These are phyloP conservation scores for Chrysosporium queenslandicum DNA, from an alignment of 2,329 filamentous ascomycete species.

Conservation along the genomic window DNA sequence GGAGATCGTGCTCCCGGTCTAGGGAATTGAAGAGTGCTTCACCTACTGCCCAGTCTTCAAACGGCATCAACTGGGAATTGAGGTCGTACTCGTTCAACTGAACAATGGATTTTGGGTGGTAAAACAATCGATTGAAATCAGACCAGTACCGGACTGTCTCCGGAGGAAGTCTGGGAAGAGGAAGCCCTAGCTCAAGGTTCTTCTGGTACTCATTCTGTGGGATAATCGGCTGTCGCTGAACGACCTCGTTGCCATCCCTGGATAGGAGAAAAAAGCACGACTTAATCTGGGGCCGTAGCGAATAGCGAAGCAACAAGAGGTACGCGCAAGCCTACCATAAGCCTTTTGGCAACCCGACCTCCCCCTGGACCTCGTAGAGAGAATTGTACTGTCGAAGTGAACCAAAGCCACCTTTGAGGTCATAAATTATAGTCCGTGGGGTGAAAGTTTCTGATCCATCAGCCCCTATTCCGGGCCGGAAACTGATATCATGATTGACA, in stretches of 20 bases:
- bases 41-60: slow-evolving; percentile 64
- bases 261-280: neutral
- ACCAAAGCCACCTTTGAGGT: slow-evolving; percentile 88
- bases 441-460: slow-evolving; percentile 88
- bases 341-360: slow-evolving; percentile 28
- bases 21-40: slow-evolving; percentile 63
- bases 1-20: slow-evolving; percentile 70
- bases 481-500: slow-evolving; percentile 78
- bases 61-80: slow-evolving; percentile 68
- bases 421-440: slow-evolving; percentile 84
- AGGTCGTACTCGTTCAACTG: slow-evolving; percentile 83
- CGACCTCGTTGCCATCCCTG: slow-evolving; percentile 56
- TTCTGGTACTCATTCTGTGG: slow-evolving; percentile 64
- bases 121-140: slow-evolving; percentile 87
- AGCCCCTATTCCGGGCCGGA: slow-evolving; percentile 68
- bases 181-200: slow-evolving; percentile 61
- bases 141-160: slow-evolving; percentile 88
- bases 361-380: slow-evolving; percentile 57
- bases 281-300: neutral
- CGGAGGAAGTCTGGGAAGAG: slow-evolving; percentile 54
- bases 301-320: neutral
- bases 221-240: slow-evolving; percentile 61
- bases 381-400: slow-evolving; percentile 79
- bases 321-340: slow-evolving; percentile 34
- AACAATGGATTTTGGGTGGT: slow-evolving; percentile 76